A percentile compares a stretch with the other conserved stretches of the same genome.
phyloP scores from a whole-genome alignment of 805 yeast species.

The Candida suzukii region DNA sequence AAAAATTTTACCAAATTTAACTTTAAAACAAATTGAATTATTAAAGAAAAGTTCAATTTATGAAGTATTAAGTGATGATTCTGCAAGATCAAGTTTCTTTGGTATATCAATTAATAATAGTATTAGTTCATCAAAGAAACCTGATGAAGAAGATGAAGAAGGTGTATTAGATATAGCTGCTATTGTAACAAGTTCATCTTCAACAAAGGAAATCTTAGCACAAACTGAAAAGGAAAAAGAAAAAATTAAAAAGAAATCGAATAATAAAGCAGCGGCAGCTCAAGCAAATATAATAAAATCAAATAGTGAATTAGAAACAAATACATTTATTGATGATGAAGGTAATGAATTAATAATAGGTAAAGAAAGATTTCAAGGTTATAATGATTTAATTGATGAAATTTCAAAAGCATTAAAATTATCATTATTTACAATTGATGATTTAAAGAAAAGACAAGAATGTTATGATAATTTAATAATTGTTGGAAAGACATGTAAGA shows the following conservation, averaged over 20 bases:
- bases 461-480: slow-evolving; percentile 79
- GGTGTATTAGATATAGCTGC: slow-evolving; percentile 86
- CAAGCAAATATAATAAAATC: slow-evolving; percentile 8
- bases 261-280: slow-evolving; percentile 4
- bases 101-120: slow-evolving; percentile 41
- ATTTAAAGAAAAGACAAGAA: slow-evolving; percentile 66
- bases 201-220: slow-evolving; percentile 41
- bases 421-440: slow-evolving; percentile 46
- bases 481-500: slow-evolving; percentile 69
- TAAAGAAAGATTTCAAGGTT: slow-evolving; percentile 82
- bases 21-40: slow-evolving; percentile 55
- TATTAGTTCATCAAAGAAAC: slow-evolving; percentile 12
- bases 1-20: slow-evolving; percentile 51
- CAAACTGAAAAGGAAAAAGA: slow-evolving; percentile 17
- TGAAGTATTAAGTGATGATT: slow-evolving; percentile 72
- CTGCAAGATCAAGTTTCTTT: slow-evolving; percentile 52
- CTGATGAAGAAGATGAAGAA: slow-evolving; percentile 49
- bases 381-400: slow-evolving; percentile 47
- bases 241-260: slow-evolving; percentile 7
- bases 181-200: slow-evolving; percentile 68
- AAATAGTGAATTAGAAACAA: slow-evolving; percentile 69
- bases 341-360: slow-evolving; percentile 68
- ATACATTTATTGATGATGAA: slow-evolving; percentile 54
- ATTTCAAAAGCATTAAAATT: slow-evolving; percentile 50
- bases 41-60: slow-evolving; percentile 70